These are phyloP conservation scores for Grosmannia huntii DNA, from an alignment of 2,329 filamentous ascomycete genomes.

Conservation along the genomic window DNA sequence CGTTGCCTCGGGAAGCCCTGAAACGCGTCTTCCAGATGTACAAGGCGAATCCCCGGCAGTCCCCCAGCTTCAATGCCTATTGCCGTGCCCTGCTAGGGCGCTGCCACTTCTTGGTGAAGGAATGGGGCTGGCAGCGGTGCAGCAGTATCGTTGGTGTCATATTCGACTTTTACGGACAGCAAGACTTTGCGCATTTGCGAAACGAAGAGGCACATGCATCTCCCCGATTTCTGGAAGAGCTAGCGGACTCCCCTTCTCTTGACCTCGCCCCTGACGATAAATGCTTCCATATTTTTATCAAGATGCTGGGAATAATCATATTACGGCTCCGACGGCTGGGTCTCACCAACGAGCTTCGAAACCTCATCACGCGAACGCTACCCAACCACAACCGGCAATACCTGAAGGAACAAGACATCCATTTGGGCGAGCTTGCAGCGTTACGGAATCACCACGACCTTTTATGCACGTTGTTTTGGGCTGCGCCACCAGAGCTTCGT, in stretches of 20 bases:
- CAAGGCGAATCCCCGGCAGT: slow-evolving; percentile 38
- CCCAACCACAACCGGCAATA: slow-evolving; percentile 55
- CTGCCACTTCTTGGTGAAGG: slow-evolving; percentile 48
- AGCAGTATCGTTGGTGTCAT: slow-evolving; percentile 45
- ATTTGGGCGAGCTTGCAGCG: slow-evolving; percentile 48
- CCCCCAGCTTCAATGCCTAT: slow-evolving; percentile 53
- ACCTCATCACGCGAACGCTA: slow-evolving; percentile 46
- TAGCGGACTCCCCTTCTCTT: slow-evolving; percentile 33
- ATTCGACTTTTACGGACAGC: slow-evolving; percentile 56
- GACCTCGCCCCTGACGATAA: slow-evolving; percentile 40
- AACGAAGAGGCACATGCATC: slow-evolving; percentile 53
- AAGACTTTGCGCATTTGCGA: slow-evolving; percentile 47
- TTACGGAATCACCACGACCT: slow-evolving; percentile 58
- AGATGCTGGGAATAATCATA: slow-evolving; percentile 47
- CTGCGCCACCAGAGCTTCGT: slow-evolving; percentile 39
- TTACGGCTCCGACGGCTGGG: slow-evolving; percentile 33
- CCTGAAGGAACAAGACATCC: slow-evolving; percentile 47
- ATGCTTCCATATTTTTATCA: slow-evolving; percentile 57
- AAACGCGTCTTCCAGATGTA: slow-evolving; percentile 47
- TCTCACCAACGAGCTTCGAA: slow-evolving; percentile 43
- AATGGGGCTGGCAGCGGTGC: slow-evolving; percentile 53
- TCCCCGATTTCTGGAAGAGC: slow-evolving; percentile 46
- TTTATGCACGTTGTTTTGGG: slow-evolving; percentile 54
- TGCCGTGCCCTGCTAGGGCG: slow-evolving; percentile 45
- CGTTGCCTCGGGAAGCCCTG: slow-evolving; percentile 42